Conservation (phyloP, 148 eudicot species). For the Amaranthus hypochondriacus region DNA sequence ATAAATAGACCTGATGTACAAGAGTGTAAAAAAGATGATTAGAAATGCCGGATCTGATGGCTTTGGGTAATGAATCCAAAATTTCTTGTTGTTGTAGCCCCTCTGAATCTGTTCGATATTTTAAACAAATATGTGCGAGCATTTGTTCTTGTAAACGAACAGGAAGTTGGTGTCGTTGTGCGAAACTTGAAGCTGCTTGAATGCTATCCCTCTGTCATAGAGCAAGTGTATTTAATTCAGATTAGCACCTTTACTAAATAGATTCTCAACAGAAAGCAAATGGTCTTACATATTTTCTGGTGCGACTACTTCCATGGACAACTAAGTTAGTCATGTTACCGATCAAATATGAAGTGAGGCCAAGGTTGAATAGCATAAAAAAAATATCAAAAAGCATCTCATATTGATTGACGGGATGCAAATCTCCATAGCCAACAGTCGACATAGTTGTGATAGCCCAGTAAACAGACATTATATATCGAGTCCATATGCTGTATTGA, state of each 20-base stretch:
- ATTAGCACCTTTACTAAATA: neutral
- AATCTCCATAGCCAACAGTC: conserved; percentile 84
- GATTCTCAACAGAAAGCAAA: neutral
- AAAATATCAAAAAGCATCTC: conserved; percentile 82
- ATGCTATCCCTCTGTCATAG: conserved; percentile 64
- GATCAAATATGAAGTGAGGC: conserved; percentile 73
- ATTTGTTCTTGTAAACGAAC: conserved; percentile 74
- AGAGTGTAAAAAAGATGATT: conserved; percentile 70
- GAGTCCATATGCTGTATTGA: conserved; percentile 51
- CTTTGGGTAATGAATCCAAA: conserved; percentile 77
- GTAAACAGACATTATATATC: conserved; percentile 67
- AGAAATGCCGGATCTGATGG: conserved; percentile 79
- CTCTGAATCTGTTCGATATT: conserved; percentile 71
- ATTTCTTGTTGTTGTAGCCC: conserved; percentile 86
- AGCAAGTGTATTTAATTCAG: neutral
- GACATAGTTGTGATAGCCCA: conserved; percentile 93
- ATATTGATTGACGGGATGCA: conserved; percentile 60
- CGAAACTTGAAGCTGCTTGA: conserved; percentile 84
- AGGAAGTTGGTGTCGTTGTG: conserved; percentile 68
- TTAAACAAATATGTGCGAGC: conserved; percentile 77
- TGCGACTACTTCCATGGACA: conserved; percentile 77
- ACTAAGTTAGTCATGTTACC: conserved; percentile 96
- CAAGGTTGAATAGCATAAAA: conserved; percentile 91
- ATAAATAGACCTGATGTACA: conserved; percentile 70
- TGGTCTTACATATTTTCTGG: conserved; percentile 68